Base-by-base conservation (phyloP, 306 rosid genomes). In the Dalbergia cultrata region DNA sequence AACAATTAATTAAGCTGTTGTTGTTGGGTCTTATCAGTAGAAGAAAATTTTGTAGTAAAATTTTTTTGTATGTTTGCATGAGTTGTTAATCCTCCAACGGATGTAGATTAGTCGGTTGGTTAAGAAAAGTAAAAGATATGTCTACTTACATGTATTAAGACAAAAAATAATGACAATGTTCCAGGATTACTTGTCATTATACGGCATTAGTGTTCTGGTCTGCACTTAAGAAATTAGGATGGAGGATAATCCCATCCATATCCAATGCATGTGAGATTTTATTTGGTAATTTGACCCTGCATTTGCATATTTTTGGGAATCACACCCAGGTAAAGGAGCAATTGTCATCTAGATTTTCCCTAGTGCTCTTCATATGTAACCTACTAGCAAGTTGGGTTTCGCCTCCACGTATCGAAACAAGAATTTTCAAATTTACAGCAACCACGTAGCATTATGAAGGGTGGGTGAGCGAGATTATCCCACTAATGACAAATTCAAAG, bases 21-120 rank as follows among this genome's bases (percentile, higher is more conserved):
- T 82, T 80, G 86, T 41, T 56, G 75, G 78, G 90, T 74, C 83
- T 69, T 33, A 79, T 79, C 87, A 72, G 76, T 31, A 9, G 53
- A 71, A 60, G 50, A 56, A 60, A 49, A 74, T 34, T 26, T 21
- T 35, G 16, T 44, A 54, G 74, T 71, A 58, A 19, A 13, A 1
- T 12, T 7, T 70, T 47, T 80, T 77, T 67, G 86, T 68, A 59
- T 18, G 63, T 41, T 75, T 75, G 70, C 72, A 39, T 87, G 84
- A 86, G 89, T 72, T 86, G 88, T 54, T 79, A 18, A 12, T 26
- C 58, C 13, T 70, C 74, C 69, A 53, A 31, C 22, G 56, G 80
- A 68, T 72, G 52, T 37, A 37, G 41, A 37, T 37, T 37, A 37
- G 72, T 83, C 0, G 21, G 82, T 58, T 65, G 63, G 58, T 54